Evolutionary conservation across 768 basidiomycete genomes (phyloP), one percentile per base, ranked within the genome.

Genomic region (Tricholoma hemisulphureum): DNA sequence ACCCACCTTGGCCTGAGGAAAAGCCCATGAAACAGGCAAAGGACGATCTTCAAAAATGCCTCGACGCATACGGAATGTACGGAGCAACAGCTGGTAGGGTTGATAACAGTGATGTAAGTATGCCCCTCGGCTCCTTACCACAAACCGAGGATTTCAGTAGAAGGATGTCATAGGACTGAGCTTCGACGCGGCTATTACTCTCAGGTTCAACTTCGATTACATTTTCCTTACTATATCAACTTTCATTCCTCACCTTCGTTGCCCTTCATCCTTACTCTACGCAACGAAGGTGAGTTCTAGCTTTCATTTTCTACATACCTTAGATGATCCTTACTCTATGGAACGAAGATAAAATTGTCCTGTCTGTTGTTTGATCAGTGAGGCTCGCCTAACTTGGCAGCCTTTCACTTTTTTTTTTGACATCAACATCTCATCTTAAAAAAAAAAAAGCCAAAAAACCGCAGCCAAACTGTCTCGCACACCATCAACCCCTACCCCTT

Each of bases 401-500:
- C 46, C 24, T 48, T 48, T 48, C 46, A 48, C 20, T 43, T 43
- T 43, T 43, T n/a, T 43, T 43, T 43, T 43, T 43, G 41, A 43
- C 20, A 43, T 23, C 11, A 21, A 43, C 41, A 43, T 37, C 18
- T 16, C 24, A 46, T 46, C 45, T 16, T 28, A 26, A 46, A 46
- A n/a, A n/a, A n/a, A n/a, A n/a, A n/a, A n/a, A n/a, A n/a, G n/a
- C n/a, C n/a, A n/a, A n/a, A n/a, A n/a, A n/a, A n/a, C n/a, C n/a
- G n/a, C 24, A 4, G 23, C 6, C 13, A 46, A 46, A 26, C 24
- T 46, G 45, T 24, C 45, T 46, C 13, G 21, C 45, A 46, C 45
- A 46, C 45, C 13, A 6, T 46, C 14, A 26, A 43, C 11, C 4
- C 41, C 29, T 32, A 55, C 20, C 16, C 55, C 55, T 4, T 23